A percentile compares a stretch with the other conserved stretches of the same genome.
Evolutionary conservation across 306 rosid genomes (phyloP).

Genomic region (Quercus robur): DNA sequence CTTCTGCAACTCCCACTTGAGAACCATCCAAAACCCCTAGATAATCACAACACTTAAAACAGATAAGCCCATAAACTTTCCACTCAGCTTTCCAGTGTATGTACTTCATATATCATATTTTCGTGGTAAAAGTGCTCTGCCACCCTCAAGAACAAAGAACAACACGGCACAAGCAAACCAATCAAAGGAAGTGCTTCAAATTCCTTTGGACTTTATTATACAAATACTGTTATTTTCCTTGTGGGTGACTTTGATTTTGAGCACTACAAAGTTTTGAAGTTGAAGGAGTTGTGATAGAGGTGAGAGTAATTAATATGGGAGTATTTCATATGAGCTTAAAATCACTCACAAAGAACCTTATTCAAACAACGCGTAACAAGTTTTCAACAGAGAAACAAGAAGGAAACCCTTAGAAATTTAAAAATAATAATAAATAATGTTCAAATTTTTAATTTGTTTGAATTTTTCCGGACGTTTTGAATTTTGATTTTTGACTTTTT

Average conservation of each 20-base stretch:
- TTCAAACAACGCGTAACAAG: no score
- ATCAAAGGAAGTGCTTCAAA: constrained; percentile 1
- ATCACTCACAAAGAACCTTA: no score
- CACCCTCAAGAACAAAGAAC: background rate
- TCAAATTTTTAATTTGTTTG: no score
- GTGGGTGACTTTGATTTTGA: constrained; percentile 7
- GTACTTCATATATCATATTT: background rate
- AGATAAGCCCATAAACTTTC: constrained; percentile 4
- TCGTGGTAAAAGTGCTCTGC: background rate
- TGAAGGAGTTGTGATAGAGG: constrained; percentile 37
- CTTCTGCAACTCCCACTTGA: constrained; percentile 30
- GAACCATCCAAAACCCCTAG: constrained; percentile 14
- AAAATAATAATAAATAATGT: no score
- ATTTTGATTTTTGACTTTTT: no score
- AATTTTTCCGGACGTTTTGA: no score
- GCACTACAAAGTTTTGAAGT: constrained; percentile 33
- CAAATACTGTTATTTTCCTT: background rate
- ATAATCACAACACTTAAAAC: constrained; percentile 14
- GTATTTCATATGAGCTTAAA: constrained; percentile 24
- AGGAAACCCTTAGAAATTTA: no score
- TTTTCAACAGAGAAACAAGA: no score
- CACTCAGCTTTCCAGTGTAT: background rate
- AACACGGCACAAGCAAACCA: background rate
- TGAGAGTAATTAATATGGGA: constrained; percentile 52
- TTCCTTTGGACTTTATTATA: background rate